Percentiles rank a stretch among this genome's conserved stretches.
Conservation (phyloP, 768 basidiomycete species). For the Amanita phalloides region DNA sequence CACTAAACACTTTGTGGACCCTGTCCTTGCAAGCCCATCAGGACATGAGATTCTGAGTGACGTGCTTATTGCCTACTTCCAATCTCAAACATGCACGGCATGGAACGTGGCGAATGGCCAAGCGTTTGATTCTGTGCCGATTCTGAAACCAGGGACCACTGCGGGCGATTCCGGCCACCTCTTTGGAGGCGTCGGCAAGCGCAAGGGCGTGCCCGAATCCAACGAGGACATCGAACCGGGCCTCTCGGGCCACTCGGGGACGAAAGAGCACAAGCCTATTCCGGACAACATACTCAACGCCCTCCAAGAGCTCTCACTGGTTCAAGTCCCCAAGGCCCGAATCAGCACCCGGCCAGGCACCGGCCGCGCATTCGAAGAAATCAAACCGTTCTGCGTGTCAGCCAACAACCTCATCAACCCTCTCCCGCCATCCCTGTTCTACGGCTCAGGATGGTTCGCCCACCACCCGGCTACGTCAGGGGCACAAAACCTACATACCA, state of each 20-base stretch:
- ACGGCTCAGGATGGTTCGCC: slow-evolving; percentile 84
- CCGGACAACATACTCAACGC: slow-evolving; percentile 11
- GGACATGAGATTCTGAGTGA: slow-evolving; percentile 90
- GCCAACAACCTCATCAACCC: slow-evolving; percentile 99
- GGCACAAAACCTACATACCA: slow-evolving; percentile 36
- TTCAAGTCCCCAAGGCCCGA: slow-evolving; percentile 59
- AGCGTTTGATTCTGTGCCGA: slow-evolving; percentile 48
- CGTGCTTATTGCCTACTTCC: slow-evolving; percentile 83
- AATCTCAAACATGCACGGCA: slow-evolving; percentile 77
- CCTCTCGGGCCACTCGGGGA: slow-evolving; percentile 13
- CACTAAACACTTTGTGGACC: slow-evolving; percentile 69
- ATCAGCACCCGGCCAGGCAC: slow-evolving; percentile 53
- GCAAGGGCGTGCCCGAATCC: slow-evolving; percentile 63
- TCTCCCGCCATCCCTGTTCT: slow-evolving; percentile 87
- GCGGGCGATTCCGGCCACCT: slow-evolving; percentile 44
- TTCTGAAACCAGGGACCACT: slow-evolving; percentile 21
- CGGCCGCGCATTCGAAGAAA: slow-evolving; percentile 53
- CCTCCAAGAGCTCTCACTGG: slow-evolving; percentile 24
- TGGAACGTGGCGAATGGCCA: slow-evolving; percentile 70
- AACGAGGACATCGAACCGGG: slow-evolving; percentile 6
- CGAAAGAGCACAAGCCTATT: slow-evolving; percentile 12
- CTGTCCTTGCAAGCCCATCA: slow-evolving; percentile 63
- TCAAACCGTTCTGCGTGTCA: slow-evolving; percentile 84
- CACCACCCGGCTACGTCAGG: slow-evolving; percentile 46
- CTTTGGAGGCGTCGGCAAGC: slow-evolving; percentile 77